Percentiles rank a stretch among this genome's conserved stretches.
These are phyloP conservation scores for Xylaria intraflava DNA, from an alignment of 495 filamentous ascomycete species.

Conservation along the genomic window DNA sequence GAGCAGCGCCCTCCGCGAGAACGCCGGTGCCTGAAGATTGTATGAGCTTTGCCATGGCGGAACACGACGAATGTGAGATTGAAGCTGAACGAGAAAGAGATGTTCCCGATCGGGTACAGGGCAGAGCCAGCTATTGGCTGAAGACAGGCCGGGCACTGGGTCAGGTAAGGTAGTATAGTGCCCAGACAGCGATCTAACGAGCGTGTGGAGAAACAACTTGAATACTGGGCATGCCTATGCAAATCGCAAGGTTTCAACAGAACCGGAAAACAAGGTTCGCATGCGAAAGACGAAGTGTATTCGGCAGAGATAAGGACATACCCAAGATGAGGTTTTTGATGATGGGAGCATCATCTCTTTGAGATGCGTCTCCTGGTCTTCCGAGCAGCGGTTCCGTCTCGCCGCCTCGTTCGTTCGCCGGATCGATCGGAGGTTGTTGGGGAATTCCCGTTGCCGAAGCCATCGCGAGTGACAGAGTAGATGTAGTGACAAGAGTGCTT, in stretches of 20 bases:
- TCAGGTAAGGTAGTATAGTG: background rate
- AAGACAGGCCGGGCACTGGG: background rate
- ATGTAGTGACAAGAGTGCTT: background rate
- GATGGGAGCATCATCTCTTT: constrained; percentile 55
- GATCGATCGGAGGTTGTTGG: constrained; percentile 27
- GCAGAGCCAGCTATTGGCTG: background rate
- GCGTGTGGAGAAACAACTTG: background rate
- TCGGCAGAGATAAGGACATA: constrained; percentile 30
- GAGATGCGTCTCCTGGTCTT: constrained; percentile 62
- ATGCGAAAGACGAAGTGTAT: background rate
- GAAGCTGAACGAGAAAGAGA: constrained; percentile 6
- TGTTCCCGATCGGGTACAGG: background rate
- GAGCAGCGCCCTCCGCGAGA: constrained; percentile 29
- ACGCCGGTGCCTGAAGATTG: constrained; percentile 39
- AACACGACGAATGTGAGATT: constrained; percentile 47
- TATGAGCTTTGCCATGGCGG: constrained; percentile 46
- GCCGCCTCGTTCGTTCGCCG: constrained; percentile 23
- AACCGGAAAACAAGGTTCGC: background rate
- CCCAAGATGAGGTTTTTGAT: constrained; percentile 70
- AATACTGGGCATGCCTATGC: background rate
- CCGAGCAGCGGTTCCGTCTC: constrained; percentile 79
- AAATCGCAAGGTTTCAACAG: background rate
- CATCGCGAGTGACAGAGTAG: constrained; percentile 33
- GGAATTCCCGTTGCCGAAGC: constrained; percentile 51
- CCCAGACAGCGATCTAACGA: background rate